Evolutionary conservation across 306 rosid genomes (phyloP).

Genomic region (Prunus fruticosa): DNA sequence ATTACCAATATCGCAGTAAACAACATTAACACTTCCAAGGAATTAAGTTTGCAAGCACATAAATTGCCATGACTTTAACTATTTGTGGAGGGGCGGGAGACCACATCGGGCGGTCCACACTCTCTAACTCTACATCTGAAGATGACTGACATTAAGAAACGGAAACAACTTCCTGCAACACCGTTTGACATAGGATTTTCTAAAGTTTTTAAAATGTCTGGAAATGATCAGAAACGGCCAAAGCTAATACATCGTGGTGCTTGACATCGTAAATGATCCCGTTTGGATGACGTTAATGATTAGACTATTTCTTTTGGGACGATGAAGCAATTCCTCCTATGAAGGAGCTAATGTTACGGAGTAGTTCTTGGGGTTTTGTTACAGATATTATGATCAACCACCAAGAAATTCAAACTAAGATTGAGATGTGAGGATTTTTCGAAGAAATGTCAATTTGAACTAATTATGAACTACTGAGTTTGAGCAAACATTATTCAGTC

Average conservation of each 20-base stretch:
- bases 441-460: background rate
- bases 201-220: constrained; percentile 5
- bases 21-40: no score
- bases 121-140: constrained; percentile 61
- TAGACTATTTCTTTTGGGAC: constrained; percentile 27
- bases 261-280: constrained; percentile 47
- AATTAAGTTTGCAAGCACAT: constrained; percentile 65
- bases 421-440: background rate
- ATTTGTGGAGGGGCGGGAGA: constrained; percentile 50
- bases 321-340: constrained; percentile 41
- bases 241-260: constrained; percentile 52
- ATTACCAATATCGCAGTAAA: background rate
- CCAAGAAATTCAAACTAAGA: background rate
- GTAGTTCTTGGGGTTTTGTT: background rate
- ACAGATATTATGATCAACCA: background rate
- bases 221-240: background rate
- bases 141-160: constrained; percentile 51
- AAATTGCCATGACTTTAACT: constrained; percentile 49
- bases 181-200: background rate
- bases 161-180: constrained; percentile 62
- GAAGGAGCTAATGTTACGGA: constrained; percentile 12
- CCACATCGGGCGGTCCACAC: constrained; percentile 81
- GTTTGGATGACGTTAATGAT: constrained; percentile 51
- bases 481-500: background rate
- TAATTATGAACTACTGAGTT: background rate